Base-by-base conservation (phyloP, 257 asterid genomes). In the Plantago ovata region DNA sequence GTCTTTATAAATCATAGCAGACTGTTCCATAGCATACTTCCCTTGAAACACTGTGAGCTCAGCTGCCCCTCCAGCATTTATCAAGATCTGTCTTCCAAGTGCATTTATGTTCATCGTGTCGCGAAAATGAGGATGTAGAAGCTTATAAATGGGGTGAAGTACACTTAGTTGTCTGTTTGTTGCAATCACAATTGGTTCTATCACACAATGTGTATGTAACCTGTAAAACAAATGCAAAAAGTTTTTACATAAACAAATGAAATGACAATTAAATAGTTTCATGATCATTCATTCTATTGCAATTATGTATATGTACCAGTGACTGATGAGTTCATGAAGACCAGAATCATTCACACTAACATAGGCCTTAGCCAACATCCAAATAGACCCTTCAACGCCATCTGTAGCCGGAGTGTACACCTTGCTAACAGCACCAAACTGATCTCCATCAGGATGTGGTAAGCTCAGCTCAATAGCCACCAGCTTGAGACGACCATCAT, bases 31-130 rank as follows among this genome's bases (percentile, higher is more conserved):
- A 23, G 89, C 42, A 56, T 74, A 82, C 38, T 55, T 80, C 6
- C 64, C 71, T 7, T 86, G 89, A 50, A 82, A 85, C 9, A 82
- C 77, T 0, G 84, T 78, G 9, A 39, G 39, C 73, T 85, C 95
- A 62, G 83, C 71, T 42, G 78, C 60, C 3, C 95, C 95, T 12
- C 84, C 81, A 5, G 77, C 84, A 71, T 72, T 77, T 12, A 83
- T 69, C 61, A 85, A 45, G 48, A 70, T 65, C 24, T 85, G 86
- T 16, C 95, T 62, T 9, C 84, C 88, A 16, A 76, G 62, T 0
- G 92, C 84, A 59, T 85, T 85, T 55, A 85, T 83, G 74, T 75
- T 74, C 95, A 85, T 80, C 1, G 88, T 82, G 65, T 82, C 88
- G 1, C 88, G 86, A 56, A 85, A 82, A 60, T 85, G 95, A 20